Conservation (phyloP, 306 rosid genomes). For the Gastrolobium villosum region DNA sequence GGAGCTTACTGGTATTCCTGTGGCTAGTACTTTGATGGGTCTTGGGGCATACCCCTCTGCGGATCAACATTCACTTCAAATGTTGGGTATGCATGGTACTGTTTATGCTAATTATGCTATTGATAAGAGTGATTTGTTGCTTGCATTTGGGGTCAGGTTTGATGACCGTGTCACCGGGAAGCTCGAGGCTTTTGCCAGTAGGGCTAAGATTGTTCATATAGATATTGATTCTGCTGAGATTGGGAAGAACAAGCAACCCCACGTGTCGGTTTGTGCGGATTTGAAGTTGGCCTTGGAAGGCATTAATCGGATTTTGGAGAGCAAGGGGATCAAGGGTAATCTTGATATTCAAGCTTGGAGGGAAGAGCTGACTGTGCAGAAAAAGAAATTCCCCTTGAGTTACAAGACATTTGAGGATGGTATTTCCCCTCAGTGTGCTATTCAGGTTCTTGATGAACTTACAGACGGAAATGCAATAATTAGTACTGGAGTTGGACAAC, state of each 20-base stretch:
- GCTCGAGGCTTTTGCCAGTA: conserved; percentile 72
- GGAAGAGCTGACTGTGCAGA: too few species aligned
- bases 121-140: conserved; percentile 69
- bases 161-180: conserved; percentile 80
- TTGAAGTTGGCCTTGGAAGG: too few species aligned
- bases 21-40: conserved; percentile 83
- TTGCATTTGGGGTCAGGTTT: conserved; percentile 79
- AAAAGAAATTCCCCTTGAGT: too few species aligned
- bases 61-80: conserved; percentile 65
- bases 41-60: conserved; percentile 64
- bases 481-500: too few species aligned
- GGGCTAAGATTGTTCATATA: conserved; percentile 77
- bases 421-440: too few species aligned
- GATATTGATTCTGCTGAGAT: conserved; percentile 78
- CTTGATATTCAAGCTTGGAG: too few species aligned
- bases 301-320: too few species aligned
- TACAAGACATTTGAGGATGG: too few species aligned
- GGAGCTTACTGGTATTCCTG: conserved; percentile 69
- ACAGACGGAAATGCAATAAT: too few species aligned
- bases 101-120: conserved; percentile 83
- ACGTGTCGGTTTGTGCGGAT: conserved; percentile 61
- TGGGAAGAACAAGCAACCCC: conserved; percentile 81
- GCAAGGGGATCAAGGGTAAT: too few species aligned
- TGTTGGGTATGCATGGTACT: conserved; percentile 87
- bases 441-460: too few species aligned